Percentiles rank a stretch among this genome's conserved stretches.
Evolutionary conservation across 192 early-diverging fungal species (phyloP).

Genomic region (Oehlia diaphana): DNA sequence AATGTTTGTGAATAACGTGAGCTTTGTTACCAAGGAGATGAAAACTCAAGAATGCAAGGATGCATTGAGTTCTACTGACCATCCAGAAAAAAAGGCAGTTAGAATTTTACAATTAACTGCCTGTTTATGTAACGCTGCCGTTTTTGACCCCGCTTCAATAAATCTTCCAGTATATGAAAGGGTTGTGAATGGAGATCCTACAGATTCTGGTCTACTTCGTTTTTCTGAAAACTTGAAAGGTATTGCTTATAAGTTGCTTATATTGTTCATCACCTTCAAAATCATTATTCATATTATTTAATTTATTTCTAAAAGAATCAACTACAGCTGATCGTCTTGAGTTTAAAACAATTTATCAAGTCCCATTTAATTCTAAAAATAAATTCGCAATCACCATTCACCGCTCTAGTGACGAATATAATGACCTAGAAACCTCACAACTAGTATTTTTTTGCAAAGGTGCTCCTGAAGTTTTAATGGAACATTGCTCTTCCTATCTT

Average conservation of each 20-base stretch:
- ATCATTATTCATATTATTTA: neutral
- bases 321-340: neutral
- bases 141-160: slow-evolving; percentile 54
- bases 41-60: slow-evolving; percentile 34
- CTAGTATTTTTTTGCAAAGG: slow-evolving; percentile 66
- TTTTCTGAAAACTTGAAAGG: slow-evolving; percentile 47
- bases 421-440: slow-evolving; percentile 21
- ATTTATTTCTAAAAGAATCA: neutral
- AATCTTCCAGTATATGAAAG: slow-evolving; percentile 58
- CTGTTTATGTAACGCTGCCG: slow-evolving; percentile 67
- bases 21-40: slow-evolving; percentile 31
- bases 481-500: slow-evolving; percentile 41
- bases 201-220: slow-evolving; percentile 78
- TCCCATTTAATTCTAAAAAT: slow-evolving; percentile 78
- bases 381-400: slow-evolving; percentile 63
- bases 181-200: slow-evolving; percentile 76
- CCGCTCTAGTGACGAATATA: slow-evolving; percentile 16
- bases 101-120: slow-evolving; percentile 34
- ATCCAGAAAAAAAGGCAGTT: slow-evolving; percentile 39
- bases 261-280: neutral
- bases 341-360: slow-evolving; percentile 44
- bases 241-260: neutral
- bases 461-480: slow-evolving; percentile 75
- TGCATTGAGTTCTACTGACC: slow-evolving; percentile 35
- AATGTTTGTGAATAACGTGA: slow-evolving; percentile 61